Base-by-base conservation (phyloP, 140 eudicot species). In the Oenanthe javanica region DNA sequence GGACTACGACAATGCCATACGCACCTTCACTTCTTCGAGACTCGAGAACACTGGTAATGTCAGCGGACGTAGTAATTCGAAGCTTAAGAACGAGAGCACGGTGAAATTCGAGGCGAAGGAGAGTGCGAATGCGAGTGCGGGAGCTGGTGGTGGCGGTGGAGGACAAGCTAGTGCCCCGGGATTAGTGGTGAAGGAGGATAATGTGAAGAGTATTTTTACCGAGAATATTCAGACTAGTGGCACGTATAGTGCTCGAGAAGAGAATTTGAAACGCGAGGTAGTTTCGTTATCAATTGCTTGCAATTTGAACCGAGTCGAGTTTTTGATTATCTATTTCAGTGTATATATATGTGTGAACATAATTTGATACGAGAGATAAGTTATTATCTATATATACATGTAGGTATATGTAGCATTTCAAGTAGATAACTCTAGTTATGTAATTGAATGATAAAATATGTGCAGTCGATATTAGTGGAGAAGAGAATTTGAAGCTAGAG, bases 171-270 rank as follows among this genome's bases (percentile, higher is more conserved):
- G 16, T 52, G 79, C 81, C 36, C 78, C 81, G 4, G 31, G 86
- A 42, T 71, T 82, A 57, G 79, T 51, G 66, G 94, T 83, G 80
- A 94, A 93, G 92, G 97, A 93, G 84, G 98, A 93, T 43, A 80
- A 81, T 1, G 93, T 85, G 76, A 94, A 92, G 82, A 88, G 86
- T 84, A 85, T 90, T 71, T 92, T 89, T 81, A 92, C 99, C 4
- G 99, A 95, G 83, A 95, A 92, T 90, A 59, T 95, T 80, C 99
- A 92, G 85, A 92, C 97, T 1, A 88, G 99, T 49, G 99, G 99
- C 27, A 97, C 99, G 69, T 95, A 95, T 80, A 92, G 96, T 84
- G 97, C 93, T 0, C 84, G 99, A 78, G 99, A 95, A 77, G 99
- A 95, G 91, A 88, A 92, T 74, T 89, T 95, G 77, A 95, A 92